Conservation (phyloP, 2,329 filamentous ascomycete genomes). For the Acrocalymma vagum region DNA sequence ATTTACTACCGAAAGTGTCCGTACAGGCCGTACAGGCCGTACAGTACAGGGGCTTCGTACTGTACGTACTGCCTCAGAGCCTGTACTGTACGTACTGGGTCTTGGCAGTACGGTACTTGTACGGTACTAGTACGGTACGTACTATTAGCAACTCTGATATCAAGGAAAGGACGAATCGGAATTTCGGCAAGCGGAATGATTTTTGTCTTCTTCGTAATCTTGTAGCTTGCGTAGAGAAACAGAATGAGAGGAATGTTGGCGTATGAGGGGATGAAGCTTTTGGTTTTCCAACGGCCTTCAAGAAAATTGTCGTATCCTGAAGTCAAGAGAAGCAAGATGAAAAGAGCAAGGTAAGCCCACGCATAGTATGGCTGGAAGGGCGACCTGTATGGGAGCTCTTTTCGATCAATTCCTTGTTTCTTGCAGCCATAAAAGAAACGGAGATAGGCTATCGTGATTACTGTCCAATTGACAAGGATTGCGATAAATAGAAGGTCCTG, state of each 20-base stretch:
- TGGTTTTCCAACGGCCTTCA: constrained; percentile 47
- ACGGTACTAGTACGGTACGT: too few species aligned
- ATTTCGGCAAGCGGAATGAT: constrained; percentile 38
- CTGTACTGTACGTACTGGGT: too few species aligned
- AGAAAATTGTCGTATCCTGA: constrained; percentile 66
- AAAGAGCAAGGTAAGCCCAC: constrained; percentile 39
- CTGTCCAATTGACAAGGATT: constrained; percentile 62
- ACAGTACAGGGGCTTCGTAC: too few species aligned
- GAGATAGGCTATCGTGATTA: constrained; percentile 63
- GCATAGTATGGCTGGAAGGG: too few species aligned
- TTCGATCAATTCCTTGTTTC: constrained; percentile 64
- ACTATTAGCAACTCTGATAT: too few species aligned
- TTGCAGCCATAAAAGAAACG: constrained; percentile 57
- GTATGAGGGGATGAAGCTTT: constrained; percentile 44
- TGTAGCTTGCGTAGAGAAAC: constrained; percentile 62
- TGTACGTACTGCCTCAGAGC: too few species aligned
- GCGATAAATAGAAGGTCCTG: constrained; percentile 70
- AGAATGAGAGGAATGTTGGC: constrained; percentile 20
- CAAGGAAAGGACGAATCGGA: constrained; percentile 28
- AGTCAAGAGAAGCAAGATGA: constrained; percentile 66
- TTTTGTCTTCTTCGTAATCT: constrained; percentile 69
- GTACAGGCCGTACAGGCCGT: too few species aligned
- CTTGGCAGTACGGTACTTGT: too few species aligned
- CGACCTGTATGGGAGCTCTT: constrained; percentile 35
- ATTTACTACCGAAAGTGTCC: too few species aligned